These are phyloP conservation scores for Rhizopus microsporus DNA, from an alignment of 371 early-diverging fungal genomes.

Conservation along the genomic window DNA sequence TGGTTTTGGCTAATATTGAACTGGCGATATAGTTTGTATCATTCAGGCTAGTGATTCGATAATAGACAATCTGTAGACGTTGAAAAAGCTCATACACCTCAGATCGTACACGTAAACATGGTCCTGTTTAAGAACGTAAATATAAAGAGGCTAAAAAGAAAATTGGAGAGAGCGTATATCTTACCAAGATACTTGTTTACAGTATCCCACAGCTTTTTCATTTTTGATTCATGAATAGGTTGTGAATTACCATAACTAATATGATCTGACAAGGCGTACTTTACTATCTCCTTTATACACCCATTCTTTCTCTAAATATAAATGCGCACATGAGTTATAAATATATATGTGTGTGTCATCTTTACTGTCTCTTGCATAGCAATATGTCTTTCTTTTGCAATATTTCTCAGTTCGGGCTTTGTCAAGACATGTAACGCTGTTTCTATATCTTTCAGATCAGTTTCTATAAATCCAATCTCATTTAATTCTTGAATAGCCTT, in stretches of 20 bases:
- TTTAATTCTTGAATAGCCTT: slow-evolving; percentile 18
- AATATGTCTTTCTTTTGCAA: slow-evolving; percentile 13
- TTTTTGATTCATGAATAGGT: neutral
- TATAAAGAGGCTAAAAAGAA: neutral
- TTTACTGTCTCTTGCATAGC: neutral
- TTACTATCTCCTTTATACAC: slow-evolving; percentile 2
- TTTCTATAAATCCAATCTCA: slow-evolving; percentile 7
- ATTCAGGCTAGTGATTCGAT: slow-evolving; percentile 36
- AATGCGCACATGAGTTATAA: neutral
- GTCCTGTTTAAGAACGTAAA: neutral
- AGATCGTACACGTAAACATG: slow-evolving; percentile 41
- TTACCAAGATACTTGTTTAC: slow-evolving; percentile 9
- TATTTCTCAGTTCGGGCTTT: slow-evolving; percentile 27
- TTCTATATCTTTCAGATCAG: slow-evolving; percentile 16
- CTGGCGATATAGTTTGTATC: slow-evolving; percentile 43
- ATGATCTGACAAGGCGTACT: neutral
- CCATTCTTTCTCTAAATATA: slow-evolving; percentile 11
- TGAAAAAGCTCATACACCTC: slow-evolving; percentile 35
- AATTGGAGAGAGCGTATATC: neutral
- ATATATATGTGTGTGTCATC: slow-evolving; percentile 6
- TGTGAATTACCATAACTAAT: neutral
- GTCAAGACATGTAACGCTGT: slow-evolving; percentile 39
- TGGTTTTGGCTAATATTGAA: slow-evolving; percentile 60
- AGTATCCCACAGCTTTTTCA: slow-evolving; percentile 14
- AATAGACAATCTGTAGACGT: slow-evolving; percentile 56